Percentiles rank a stretch among this genome's conserved stretches.
phyloP scores from a whole-genome alignment of 768 basidiomycete species.

The Mycena belliarum region DNA sequence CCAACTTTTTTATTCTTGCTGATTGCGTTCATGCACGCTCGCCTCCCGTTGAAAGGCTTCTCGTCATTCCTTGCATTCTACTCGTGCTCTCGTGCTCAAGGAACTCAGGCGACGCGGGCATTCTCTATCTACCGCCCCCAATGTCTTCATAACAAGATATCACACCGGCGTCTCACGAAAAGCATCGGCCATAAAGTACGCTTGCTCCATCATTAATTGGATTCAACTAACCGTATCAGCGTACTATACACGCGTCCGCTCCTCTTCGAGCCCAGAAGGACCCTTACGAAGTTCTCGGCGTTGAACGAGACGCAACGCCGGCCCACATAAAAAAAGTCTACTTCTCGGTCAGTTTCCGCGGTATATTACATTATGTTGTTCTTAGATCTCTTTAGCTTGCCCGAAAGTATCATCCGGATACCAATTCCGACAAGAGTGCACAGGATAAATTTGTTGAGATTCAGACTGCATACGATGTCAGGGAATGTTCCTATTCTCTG shows the following conservation, averaged over 20 bases:
- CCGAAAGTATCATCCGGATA: slow-evolving; percentile 97
- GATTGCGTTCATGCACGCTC: slow-evolving; percentile 46
- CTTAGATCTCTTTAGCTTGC: slow-evolving; percentile 66
- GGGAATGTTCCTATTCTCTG: slow-evolving; percentile 18
- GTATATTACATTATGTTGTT: neutral
- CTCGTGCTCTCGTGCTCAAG: slow-evolving; percentile 48
- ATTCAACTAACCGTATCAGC: slow-evolving; percentile 44
- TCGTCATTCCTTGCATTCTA: slow-evolving; percentile 61
- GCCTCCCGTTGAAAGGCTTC: slow-evolving; percentile 49
- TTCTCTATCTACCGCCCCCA: slow-evolving; percentile 40
- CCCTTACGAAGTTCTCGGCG: slow-evolving; percentile 91
- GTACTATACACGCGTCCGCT: slow-evolving; percentile 72
- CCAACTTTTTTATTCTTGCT: no score
- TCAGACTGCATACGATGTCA: slow-evolving; percentile 94
- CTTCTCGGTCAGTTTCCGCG: slow-evolving; percentile 71
- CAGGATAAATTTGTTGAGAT: slow-evolving; percentile 96
- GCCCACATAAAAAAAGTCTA: slow-evolving; percentile 98
- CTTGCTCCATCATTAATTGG: slow-evolving; percentile 3
- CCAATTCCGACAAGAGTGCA: slow-evolving; percentile 88
- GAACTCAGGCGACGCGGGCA: slow-evolving; percentile 32
- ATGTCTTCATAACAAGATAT: slow-evolving; percentile 34
- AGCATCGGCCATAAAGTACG: slow-evolving; percentile 43
- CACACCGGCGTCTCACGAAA: slow-evolving; percentile 23
- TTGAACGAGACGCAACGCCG: slow-evolving; percentile 76
- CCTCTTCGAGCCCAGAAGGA: slow-evolving; percentile 63